Conservation (phyloP, 371 early-diverging fungal species). For the Blastocladiella emersonii region DNA sequence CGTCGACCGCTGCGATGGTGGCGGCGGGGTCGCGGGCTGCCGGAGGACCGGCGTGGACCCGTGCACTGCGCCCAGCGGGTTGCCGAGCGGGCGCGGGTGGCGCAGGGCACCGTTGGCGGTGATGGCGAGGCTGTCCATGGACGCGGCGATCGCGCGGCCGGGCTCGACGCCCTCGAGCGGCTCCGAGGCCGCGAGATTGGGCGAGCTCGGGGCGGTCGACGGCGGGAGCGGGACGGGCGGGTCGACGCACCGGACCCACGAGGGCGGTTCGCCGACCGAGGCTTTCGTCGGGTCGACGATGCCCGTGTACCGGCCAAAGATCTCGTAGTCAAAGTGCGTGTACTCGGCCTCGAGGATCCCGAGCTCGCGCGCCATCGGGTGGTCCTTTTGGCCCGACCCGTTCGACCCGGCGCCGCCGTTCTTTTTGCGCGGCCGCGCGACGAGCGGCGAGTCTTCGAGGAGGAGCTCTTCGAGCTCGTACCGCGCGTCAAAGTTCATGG, state of each 20-base stretch:
- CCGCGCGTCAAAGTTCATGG: constrained; percentile 3
- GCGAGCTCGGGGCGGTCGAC: neutral
- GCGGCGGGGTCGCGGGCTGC: too few relatives aligned
- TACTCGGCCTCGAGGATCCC: constrained; percentile 10
- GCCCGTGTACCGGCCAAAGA: constrained; percentile 14
- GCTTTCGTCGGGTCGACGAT: constrained; percentile 7
- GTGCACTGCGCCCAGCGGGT: too few relatives aligned
- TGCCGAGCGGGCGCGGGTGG: too few relatives aligned
- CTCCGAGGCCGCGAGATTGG: neutral
- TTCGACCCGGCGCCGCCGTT: neutral
- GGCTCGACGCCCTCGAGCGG: too few relatives aligned
- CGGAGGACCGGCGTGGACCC: too few relatives aligned
- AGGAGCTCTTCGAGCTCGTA: constrained; percentile 5
- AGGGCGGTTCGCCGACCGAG: constrained; percentile 3
- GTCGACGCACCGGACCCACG: constrained; percentile 4
- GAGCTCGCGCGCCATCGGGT: constrained; percentile 3
- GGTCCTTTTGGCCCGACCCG: too few relatives aligned
- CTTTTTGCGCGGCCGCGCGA: constrained; percentile 17
- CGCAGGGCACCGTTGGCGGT: too few relatives aligned
- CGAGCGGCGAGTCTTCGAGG: neutral
- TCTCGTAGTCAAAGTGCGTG: constrained; percentile 10
- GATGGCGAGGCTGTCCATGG: too few relatives aligned
- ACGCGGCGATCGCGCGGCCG: too few relatives aligned
- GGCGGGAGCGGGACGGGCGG: neutral
- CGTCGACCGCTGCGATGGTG: too few relatives aligned